A percentile compares a stretch with the other conserved stretches of the same genome.
Evolutionary conservation across 495 filamentous ascomycete species (phyloP).

Genomic region (Clohesyomyces aquaticus): DNA sequence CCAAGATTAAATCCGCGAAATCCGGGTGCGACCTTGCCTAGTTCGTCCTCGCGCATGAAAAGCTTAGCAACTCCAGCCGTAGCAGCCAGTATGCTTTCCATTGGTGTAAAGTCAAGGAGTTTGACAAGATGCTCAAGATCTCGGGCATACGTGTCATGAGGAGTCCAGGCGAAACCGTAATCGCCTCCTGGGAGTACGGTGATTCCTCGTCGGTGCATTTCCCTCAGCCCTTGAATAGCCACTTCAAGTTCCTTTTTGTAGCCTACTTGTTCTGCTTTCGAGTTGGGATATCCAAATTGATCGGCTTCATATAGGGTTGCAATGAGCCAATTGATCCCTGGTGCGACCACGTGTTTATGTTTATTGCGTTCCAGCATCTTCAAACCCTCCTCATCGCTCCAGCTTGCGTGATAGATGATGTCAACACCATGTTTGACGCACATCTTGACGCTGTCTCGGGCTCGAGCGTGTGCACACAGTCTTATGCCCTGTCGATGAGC

Average conservation of each 20-base stretch:
- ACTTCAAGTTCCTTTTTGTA: conserved; percentile 53
- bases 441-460: conserved; percentile 54
- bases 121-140: conserved; percentile 58
- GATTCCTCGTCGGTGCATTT: conserved; percentile 57
- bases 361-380: conserved; percentile 55
- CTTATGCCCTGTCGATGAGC: conserved; percentile 51
- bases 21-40: conserved; percentile 55
- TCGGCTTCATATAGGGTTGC: conserved; percentile 52
- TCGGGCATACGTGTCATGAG: conserved; percentile 56
- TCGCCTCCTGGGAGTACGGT: conserved; percentile 56
- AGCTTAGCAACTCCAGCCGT: conserved; percentile 55
- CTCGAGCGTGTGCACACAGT: conserved; percentile 50
- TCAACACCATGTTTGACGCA: conserved; percentile 55
- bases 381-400: conserved; percentile 56
- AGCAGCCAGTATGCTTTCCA: conserved; percentile 55
- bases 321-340: conserved; percentile 54
- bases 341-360: conserved; percentile 53
- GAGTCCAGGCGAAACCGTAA: conserved; percentile 60
- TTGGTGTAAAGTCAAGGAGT: conserved; percentile 56
- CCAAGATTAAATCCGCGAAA: conserved; percentile 56
- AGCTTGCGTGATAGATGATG: conserved; percentile 59
- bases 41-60: conserved; percentile 53
- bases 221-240: conserved; percentile 50
- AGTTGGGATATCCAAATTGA: conserved; percentile 53
- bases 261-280: conserved; percentile 53